Evolutionary conservation across 1,139 yeast species (phyloP).

Genomic region (Scheffersomyces insectosa): DNA sequence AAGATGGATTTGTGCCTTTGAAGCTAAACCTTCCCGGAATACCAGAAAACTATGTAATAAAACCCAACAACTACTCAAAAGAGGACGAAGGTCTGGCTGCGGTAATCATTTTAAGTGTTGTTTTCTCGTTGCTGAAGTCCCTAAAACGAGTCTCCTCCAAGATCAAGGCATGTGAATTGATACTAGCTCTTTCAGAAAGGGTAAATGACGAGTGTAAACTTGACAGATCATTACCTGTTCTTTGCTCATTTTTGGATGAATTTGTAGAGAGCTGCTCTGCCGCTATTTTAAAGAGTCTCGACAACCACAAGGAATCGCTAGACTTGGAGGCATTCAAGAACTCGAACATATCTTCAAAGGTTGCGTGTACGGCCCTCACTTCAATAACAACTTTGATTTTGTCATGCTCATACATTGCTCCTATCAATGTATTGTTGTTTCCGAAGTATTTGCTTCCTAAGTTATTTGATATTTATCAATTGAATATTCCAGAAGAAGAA

Average conservation of each 20-base stretch:
- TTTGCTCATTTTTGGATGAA: slow-evolving; percentile 51
- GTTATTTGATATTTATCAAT: slow-evolving; percentile 40
- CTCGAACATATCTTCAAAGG: slow-evolving; percentile 33
- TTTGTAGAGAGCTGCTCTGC: slow-evolving; percentile 14
- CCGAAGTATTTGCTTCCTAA: slow-evolving; percentile 83
- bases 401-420: slow-evolving; percentile 68
- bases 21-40: slow-evolving; percentile 53
- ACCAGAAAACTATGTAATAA: slow-evolving; percentile 43
- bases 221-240: slow-evolving; percentile 81
- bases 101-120: slow-evolving; percentile 60
- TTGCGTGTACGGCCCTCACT: slow-evolving; percentile 61
- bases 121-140: slow-evolving; percentile 67
- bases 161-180: slow-evolving; percentile 71
- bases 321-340: neutral
- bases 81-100: slow-evolving; percentile 47
- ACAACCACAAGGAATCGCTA: slow-evolving; percentile 1
- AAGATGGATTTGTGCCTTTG: slow-evolving; percentile 31
- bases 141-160: slow-evolving; percentile 63
- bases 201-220: slow-evolving; percentile 81
- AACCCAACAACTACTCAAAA: slow-evolving; percentile 26
- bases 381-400: slow-evolving; percentile 61
- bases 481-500: slow-evolving; percentile 28
- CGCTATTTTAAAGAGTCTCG: neutral
- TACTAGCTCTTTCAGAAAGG: slow-evolving; percentile 74
- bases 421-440: slow-evolving; percentile 73